These are phyloP conservation scores for Phoma herbarum DNA, from an alignment of 2,329 filamentous ascomycete genomes.

Conservation along the genomic window DNA sequence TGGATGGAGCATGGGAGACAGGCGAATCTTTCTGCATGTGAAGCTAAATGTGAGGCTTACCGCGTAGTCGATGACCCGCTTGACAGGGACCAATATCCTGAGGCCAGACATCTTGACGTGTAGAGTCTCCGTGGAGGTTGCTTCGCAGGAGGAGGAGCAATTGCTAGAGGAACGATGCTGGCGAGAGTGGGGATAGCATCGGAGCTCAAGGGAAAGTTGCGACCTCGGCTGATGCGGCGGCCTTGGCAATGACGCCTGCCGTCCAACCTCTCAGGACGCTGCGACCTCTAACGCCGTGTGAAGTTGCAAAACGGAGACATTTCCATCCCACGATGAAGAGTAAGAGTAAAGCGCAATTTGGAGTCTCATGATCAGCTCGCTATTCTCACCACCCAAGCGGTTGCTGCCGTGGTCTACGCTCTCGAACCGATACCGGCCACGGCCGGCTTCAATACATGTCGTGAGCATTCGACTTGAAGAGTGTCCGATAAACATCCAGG, in stretches of 20 bases:
- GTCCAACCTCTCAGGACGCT: not conserved
- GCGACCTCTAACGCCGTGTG: not conserved
- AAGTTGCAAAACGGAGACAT: not conserved
- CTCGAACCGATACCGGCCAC: not conserved
- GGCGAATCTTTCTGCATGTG: not conserved
- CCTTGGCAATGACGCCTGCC: not conserved
- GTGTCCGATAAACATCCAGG: not conserved
- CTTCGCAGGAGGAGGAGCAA: slow-evolving; percentile 19
- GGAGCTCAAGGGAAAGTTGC: slow-evolving; percentile 20
- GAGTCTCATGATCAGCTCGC: too few species aligned
- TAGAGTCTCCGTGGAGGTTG: not conserved
- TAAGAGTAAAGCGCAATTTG: too few species aligned
- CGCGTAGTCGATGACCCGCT: slow-evolving; percentile 67
- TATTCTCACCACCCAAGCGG: too few species aligned
- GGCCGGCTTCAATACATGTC: not conserved
- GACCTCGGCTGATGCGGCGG: not conserved
- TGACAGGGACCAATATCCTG: slow-evolving; percentile 64
- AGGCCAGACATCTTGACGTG: slow-evolving; percentile 55
- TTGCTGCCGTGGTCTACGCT: too few species aligned
- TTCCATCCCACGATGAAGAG: too few species aligned
- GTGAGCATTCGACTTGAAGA: not conserved
- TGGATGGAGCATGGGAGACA: not conserved
- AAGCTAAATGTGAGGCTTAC: slow-evolving; percentile 47
- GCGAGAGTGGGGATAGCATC: slow-evolving; percentile 33
- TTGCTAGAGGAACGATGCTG: slow-evolving; percentile 14